These are phyloP conservation scores for Poteriospumella lacustris DNA, from an alignment of 108 stramenopile species.

Conservation along the genomic window DNA sequence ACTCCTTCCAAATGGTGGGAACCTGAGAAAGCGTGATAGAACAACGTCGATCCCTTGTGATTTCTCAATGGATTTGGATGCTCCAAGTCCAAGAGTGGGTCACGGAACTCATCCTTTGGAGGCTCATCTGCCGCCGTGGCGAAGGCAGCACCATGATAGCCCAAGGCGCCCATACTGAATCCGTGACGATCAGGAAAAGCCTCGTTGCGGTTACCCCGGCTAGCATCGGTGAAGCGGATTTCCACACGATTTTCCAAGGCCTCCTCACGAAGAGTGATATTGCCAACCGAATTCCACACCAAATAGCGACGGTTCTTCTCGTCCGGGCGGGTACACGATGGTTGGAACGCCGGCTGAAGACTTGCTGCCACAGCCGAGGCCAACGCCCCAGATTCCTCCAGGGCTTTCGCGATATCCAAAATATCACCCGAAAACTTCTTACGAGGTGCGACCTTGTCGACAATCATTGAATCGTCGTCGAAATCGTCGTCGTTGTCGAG, in stretches of 20 bases:
- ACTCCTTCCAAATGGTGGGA: not conserved
- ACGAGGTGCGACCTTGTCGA: not conserved
- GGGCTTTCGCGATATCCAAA: not conserved
- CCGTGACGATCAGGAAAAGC: slow-evolving; percentile 14
- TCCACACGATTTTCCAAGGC: slow-evolving; percentile 4
- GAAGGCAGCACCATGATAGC: slow-evolving; percentile 11
- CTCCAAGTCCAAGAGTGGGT: not conserved
- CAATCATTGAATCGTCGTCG: not conserved
- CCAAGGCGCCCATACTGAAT: slow-evolving; percentile 14
- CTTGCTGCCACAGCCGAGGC: not conserved
- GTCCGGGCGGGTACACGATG: not conserved
- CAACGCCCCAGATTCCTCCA: not conserved
- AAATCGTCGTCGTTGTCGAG: not conserved
- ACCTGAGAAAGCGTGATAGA: slow-evolving; percentile 11
- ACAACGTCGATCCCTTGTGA: not conserved
- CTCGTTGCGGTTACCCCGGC: not conserved
- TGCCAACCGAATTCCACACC: slow-evolving; percentile 24
- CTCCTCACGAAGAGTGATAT: not conserved
- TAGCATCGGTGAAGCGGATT: not conserved
- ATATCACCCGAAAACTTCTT: not conserved
- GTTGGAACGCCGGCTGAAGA: slow-evolving; percentile 17
- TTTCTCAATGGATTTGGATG: too few species aligned
- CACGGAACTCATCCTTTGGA: not conserved
- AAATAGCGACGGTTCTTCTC: slow-evolving; percentile 20
- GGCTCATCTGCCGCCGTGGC: not conserved